Evolutionary conservation across 306 rosid species (phyloP).

Genomic region (Vigna hirtella): DNA sequence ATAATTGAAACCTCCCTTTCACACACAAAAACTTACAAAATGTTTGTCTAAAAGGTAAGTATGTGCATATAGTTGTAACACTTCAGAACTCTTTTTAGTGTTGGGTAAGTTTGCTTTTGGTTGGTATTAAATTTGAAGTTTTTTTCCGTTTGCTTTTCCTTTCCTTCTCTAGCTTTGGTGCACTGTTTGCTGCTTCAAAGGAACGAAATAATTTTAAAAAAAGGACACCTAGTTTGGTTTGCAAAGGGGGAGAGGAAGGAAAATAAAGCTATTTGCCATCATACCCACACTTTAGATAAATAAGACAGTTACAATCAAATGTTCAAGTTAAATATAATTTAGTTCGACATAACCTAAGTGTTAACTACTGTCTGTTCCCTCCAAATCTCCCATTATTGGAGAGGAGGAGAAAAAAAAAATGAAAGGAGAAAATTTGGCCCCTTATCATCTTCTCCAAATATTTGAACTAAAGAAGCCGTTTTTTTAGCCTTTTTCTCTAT

Average conservation of each 20-base stretch:
- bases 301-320: neutral
- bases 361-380: neutral
- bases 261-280: too few relatives aligned
- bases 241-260: too few relatives aligned
- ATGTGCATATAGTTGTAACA: slow-evolving; percentile 10
- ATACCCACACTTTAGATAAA: too few relatives aligned
- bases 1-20: neutral
- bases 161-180: neutral
- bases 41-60: neutral
- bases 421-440: neutral
- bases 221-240: too few relatives aligned
- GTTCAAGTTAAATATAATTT: neutral
- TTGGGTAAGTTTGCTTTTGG: neutral
- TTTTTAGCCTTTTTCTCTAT: neutral
- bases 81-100: neutral
- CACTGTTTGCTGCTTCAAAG: neutral
- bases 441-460: neutral
- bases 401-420: neutral
- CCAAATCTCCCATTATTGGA: neutral
- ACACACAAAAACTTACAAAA: neutral
- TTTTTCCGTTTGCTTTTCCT: neutral
- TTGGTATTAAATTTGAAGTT: neutral
- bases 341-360: neutral
- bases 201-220: too few relatives aligned
- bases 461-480: neutral